Evolutionary conservation across 352 stramenopile species (phyloP), one percentile per base, ranked within the genome.

Genomic region (Pseudoperonospora humuli): DNA sequence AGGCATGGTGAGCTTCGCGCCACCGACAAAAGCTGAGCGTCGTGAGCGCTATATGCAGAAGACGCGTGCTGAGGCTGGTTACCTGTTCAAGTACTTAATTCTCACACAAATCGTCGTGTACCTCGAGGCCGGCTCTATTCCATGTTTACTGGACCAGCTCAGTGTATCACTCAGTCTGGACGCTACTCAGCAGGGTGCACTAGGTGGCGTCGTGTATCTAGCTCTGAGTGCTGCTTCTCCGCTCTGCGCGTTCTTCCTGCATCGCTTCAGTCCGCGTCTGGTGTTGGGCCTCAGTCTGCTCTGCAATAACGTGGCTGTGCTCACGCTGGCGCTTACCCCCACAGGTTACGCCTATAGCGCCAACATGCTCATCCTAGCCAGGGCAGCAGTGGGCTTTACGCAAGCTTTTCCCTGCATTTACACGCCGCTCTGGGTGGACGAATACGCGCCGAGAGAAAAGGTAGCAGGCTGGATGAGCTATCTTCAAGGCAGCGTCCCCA

Each of bases 31-130:
- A 48, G 63, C 80, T 13, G 70, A 79, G 42, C 70, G 75, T 28
- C 66, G 72, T 19, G 75, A 84, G 57, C 61, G 66, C 46, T 88
- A 81, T 63, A 82, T 86, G 70, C 61, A 69, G 26, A 70, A 75
- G 57, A 88, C 71, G 17, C 74, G 79, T 29, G 57, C 64, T 20
- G 74, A 91, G 58, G 79, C 79, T 5, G 63, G 66, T 33, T 92
- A 89, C 40, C 54, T 90, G 37, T 92, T 92, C 64, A 90, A 92
- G 64, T 92, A 88, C 56, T 54, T 92, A 5, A 86, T 92, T 44
- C 36, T 92, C 28, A 84, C 80, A 37, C 80, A 92, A 53, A 75
- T 92, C 27, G 64, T 85, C 19, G 62, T 92, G 37, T 92, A 92
- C 47, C 66, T 89, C 31, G 79, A 92, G 45, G 77, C 79, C 9